Evolutionary conservation across 306 rosid species (phyloP), one percentile per base, ranked within the genome.

Genomic region (Pyrus pyrifolia): DNA sequence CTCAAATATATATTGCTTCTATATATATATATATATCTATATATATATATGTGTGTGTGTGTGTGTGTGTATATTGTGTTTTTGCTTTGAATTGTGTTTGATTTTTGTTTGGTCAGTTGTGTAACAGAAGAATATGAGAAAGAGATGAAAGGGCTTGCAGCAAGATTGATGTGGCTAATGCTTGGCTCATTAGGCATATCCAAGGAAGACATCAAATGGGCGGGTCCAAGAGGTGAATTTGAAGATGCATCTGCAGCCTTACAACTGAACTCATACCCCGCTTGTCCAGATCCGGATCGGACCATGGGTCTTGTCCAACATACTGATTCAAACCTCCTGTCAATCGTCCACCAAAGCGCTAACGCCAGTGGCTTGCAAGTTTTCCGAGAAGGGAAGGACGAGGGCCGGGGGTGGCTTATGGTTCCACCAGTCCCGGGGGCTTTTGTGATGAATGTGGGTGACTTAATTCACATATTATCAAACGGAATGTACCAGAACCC

Each of bases 281-380:
- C 72, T 27, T 95, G 98, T 53, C 97, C 97, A 1, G 97, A 95
- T 51, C 98, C 97, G 1, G 91, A 85, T 22, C 91, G 89, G 19
- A 96, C 98, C 76, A 95, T 90, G 96, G 97, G 98, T n/a, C 89
- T 95, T 0, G 96, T 96, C 1, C 86, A 90, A 21, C 97, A 95
- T 75, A 95, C 98, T 0, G 98, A 95, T 74, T 90, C 98, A 0
- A 90, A 91, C 77, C 85, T 95, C 11, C 74, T 95, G 40, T 86
- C 97, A 0, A 87, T 92, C 13, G 77, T 95, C 4, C 70, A 92
- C 83, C 98, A 95, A 33, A 92, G 81, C 77, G 80, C 4, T 73
- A 82, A 58, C 81, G 87, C 87, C 0, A 90, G 92, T 1, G 97
- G 98, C 4, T 52, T 95, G 42, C 98, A 95, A 10, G 90, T 95